phyloP scores from a whole-genome alignment of 2,329 filamentous ascomycete species.

The Cladosporium sp. region DNA sequence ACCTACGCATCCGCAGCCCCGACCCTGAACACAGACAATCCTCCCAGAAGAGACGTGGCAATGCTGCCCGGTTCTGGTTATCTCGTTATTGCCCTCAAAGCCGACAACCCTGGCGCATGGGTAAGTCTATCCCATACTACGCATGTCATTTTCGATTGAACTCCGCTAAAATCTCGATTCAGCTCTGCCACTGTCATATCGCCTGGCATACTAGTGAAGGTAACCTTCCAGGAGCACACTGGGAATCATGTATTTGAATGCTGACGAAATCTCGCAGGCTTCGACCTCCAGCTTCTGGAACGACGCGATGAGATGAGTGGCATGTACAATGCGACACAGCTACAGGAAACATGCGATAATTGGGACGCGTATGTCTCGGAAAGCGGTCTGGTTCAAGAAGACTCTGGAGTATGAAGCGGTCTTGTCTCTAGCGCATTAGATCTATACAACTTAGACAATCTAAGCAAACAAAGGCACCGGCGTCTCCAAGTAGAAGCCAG shows the following conservation, averaged over 20 bases:
- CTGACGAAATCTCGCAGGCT: conserved; percentile 16
- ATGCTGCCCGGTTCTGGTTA: conserved; percentile 31
- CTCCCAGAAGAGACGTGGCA: conserved; percentile 29
- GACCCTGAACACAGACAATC: conserved; percentile 30
- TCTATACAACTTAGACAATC: background rate
- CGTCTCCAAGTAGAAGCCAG: conserved; percentile 27
- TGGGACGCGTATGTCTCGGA: conserved; percentile 1
- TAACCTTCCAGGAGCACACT: background rate
- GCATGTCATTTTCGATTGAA: too few relatives aligned
- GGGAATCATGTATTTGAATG: background rate
- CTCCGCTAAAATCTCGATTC: too few relatives aligned
- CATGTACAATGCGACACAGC: conserved; percentile 1
- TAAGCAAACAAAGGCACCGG: conserved; percentile 8
- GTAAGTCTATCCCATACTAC: conserved; percentile 13
- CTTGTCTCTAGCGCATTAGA: background rate
- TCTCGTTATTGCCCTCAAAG: conserved; percentile 30
- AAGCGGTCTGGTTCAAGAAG: conserved; percentile 1
- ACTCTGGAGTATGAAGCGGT: conserved; percentile 7
- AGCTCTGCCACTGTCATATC: conserved; percentile 24
- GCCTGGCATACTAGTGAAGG: conserved; percentile 28
- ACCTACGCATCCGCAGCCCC: conserved; percentile 29
- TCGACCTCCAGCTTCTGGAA: conserved; percentile 27
- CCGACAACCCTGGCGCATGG: conserved; percentile 33
- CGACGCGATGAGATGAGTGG: conserved; percentile 6
- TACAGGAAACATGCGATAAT: background rate